phyloP scores from a whole-genome alignment of 345 rosid genomes.

The Euphorbia peplus region DNA sequence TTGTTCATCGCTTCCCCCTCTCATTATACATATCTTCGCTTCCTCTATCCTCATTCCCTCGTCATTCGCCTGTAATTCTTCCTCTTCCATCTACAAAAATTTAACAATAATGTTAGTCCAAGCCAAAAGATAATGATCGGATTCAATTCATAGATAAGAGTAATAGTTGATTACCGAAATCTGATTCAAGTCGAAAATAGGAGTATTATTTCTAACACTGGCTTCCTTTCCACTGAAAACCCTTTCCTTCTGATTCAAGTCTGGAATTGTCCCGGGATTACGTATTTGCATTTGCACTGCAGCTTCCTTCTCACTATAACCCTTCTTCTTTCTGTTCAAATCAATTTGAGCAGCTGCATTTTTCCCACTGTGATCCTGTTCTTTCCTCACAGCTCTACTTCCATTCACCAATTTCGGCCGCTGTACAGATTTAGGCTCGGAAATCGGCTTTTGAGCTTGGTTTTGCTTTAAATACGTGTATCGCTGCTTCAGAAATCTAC shows the following conservation, averaged over 20 bases:
- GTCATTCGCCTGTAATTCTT: constrained; percentile 44
- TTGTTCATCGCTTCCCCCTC: constrained; percentile 47
- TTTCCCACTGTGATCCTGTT: constrained; percentile 25
- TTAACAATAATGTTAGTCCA: constrained; percentile 11
- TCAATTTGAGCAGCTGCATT: constrained; percentile 30
- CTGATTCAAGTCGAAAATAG: constrained; percentile 76
- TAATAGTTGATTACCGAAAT: constrained; percentile 54
- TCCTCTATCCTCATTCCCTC: constrained; percentile 43
- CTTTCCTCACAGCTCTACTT: constrained; percentile 27
- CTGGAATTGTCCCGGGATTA: constrained; percentile 15
- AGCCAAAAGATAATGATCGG: neutral
- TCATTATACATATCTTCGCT: constrained; percentile 30
- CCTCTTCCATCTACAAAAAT: constrained; percentile 68
- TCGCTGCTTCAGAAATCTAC: constrained; percentile 69
- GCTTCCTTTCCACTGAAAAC: constrained; percentile 42
- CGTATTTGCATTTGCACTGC: constrained; percentile 11
- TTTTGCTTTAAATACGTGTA: constrained; percentile 50
- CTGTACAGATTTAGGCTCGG: constrained; percentile 14
- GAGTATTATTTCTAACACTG: constrained; percentile 25
- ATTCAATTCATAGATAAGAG: neutral
- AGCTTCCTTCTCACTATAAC: constrained; percentile 24
- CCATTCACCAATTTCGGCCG: constrained; percentile 20
- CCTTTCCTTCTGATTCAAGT: constrained; percentile 40
- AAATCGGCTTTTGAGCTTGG: constrained; percentile 28
- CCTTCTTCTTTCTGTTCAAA: constrained; percentile 38